These are phyloP conservation scores for Sarocladium oryzae DNA, from an alignment of 2,329 filamentous ascomycete genomes.

Conservation along the genomic window DNA sequence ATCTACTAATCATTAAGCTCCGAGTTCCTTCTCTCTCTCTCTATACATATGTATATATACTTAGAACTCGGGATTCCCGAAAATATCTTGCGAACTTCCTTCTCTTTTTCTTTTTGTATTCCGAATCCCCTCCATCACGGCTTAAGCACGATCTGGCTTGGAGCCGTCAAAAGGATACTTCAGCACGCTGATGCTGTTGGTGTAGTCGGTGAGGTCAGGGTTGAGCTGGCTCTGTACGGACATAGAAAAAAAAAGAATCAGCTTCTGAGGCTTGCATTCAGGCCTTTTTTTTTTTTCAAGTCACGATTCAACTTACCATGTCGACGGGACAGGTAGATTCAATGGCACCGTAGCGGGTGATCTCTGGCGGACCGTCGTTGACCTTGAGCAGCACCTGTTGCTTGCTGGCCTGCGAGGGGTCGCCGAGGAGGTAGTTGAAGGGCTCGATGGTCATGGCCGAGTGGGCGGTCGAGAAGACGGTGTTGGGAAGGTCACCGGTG, in stretches of 20 bases:
- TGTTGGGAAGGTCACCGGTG: slow-evolving; percentile 38
- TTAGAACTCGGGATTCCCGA: too few relatives aligned
- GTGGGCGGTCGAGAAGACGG: slow-evolving; percentile 36
- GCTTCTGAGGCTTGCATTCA: too few relatives aligned
- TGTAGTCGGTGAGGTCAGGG: background rate
- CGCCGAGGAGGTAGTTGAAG: slow-evolving; percentile 32
- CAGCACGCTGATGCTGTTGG: background rate
- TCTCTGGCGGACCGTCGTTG: background rate
- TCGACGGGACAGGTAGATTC: background rate
- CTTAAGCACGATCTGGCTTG: background rate
- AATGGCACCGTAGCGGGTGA: background rate
- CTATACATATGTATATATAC: too few relatives aligned
- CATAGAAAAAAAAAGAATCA: too few relatives aligned
- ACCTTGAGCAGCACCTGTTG: background rate
- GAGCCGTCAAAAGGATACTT: background rate
- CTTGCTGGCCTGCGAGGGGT: background rate
- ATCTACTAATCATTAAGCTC: too few relatives aligned
- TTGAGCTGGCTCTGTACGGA: background rate
- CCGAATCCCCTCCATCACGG: background rate
- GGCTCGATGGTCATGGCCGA: slow-evolving; percentile 31
- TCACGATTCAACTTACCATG: background rate
- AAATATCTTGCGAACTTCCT: too few relatives aligned
- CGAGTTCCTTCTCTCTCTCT: too few relatives aligned
- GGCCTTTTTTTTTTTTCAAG: too few relatives aligned
- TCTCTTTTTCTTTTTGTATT: too few relatives aligned